Evolutionary conservation across 345 rosid species (phyloP), one percentile per base, ranked within the genome.

Genomic region (Cardiospermum halicacabum): DNA sequence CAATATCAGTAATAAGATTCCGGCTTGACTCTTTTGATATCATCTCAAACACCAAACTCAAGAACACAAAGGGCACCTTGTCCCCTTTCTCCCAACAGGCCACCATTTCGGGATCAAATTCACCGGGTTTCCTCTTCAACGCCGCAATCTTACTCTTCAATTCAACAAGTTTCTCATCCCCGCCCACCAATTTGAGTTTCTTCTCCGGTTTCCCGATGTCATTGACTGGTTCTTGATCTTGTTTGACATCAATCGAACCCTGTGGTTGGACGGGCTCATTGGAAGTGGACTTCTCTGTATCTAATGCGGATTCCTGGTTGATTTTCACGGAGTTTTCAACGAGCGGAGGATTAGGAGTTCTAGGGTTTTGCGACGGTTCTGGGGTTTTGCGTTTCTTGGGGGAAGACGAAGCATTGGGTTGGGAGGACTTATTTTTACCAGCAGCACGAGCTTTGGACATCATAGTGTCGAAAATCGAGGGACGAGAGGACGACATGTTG

Each of bases 1-100:
- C 82, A 37, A 94, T 89, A 67, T 94, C 91, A n/a, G 96, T 91
- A 30, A 89, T 94, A 69, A 82, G 76, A 80, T 87, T 89, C 70
- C 97, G 75, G 27, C 97, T 87, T 0, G 77, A 47, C 75, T 94
- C 97, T 11, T 76, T 72, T 10, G 90, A 78, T 28, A 94, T 84
- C 76, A 85, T 57, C 63, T 94, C 95, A 68, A 91, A 82, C 21
- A 87, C 93, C 79, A 87, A 49, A 5, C 81, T 75, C 27, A 87
- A 51, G 70, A 94, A 91, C 49, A 84, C 42, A 69, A 94, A 94
- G 37, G 99, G 96, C 68, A 94, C 96, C 60, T 78, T 82, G 75
- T 89, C 89, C 25, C 85, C 86, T 18, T 80, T 81, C 72, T 64
- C 87, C 97, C 95, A 94, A 63, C 68, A 72, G 21, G 82, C 82